Base-by-base conservation (phyloP, 225 moss, liverwort and hornwort genomes). In the Lunularia cruciata region DNA sequence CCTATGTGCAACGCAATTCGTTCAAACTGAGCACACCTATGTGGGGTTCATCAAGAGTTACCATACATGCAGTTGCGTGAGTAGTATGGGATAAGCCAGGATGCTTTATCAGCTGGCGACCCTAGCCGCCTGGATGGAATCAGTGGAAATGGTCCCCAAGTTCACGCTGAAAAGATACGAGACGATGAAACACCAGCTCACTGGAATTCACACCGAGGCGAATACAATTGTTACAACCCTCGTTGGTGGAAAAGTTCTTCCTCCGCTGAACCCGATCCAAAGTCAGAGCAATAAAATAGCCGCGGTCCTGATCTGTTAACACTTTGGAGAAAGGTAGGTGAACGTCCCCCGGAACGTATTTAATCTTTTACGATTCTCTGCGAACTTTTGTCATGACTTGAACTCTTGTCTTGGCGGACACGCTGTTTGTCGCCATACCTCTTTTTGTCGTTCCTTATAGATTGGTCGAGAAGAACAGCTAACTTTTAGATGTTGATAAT, bases 61-160 rank as follows among this genome's bases (percentile, higher is more conserved):
- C 60, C 38, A 59, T 59, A 36, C 35, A 59, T 59, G 59, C 59
- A 38, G 58, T 59, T 59, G 58, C 33, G 35, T 36, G 58, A 59
- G 58, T 57, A 4, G 16, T 57, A 57, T 57, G 57, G 43, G 43
- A 11, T 16, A 43, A 43, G 43, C 43, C 43, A 43, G 36, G 58
- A 58, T 58, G 58, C 58, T 58, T 35, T 58, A 6, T 35, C 58
- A 58, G 30, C 58, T 58, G 34, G 58, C 34, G 51, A 2, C n/a
- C 43, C 43, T 43, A 43, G 43, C 12, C 43, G 43, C 20, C 22
- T 51, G 8, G 51, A 8, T 20, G 15, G 51, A 20, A 23, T 51
- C 51, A 51, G 20, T 51, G 51, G 51, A 51, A 51, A 51, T 10
- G 51, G 18, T 51, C 51, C n/a, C 51, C 0, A 3, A 51, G 51